Percentiles rank a stretch among this genome's conserved stretches.
Conservation (phyloP, 768 basidiomycete species). For the Russula emetica region DNA sequence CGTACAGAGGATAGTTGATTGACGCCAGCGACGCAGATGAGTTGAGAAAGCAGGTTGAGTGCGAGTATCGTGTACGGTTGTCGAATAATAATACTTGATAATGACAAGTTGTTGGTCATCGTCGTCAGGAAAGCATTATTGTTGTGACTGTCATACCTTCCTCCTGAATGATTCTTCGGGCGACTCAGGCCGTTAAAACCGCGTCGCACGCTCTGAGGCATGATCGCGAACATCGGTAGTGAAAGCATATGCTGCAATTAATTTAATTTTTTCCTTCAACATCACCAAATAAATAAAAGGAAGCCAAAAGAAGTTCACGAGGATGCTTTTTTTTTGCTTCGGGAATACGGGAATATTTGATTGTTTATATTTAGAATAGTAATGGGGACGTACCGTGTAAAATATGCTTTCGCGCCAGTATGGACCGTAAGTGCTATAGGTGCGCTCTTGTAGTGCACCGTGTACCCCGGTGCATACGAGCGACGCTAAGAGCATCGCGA, state of each 20-base stretch:
- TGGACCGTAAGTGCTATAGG: conserved; percentile 68
- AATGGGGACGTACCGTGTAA: conserved; percentile 57
- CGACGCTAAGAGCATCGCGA: conserved; percentile 62
- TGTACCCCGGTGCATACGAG: conserved; percentile 63
- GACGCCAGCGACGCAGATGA: conserved; percentile 79
- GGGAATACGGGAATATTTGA: not conserved
- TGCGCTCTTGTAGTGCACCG: conserved; percentile 72
- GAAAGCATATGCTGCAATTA: conserved; percentile 64
- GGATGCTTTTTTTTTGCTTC: no score
- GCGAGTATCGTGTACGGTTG: conserved; percentile 53
- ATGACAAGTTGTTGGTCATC: not conserved
- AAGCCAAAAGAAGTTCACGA: no score
- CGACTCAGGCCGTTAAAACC: conserved; percentile 40
- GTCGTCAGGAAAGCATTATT: conserved; percentile 13
- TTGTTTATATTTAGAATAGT: not conserved
- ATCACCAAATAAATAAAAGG: not conserved
- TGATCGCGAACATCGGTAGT: conserved; percentile 68
- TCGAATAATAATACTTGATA: conserved; percentile 28
- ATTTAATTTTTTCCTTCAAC: not conserved
- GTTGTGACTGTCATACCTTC: no score
- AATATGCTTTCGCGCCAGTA: conserved; percentile 83
- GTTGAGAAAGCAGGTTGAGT: conserved; percentile 66
- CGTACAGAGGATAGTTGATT: conserved; percentile 76
- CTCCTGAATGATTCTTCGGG: conserved; percentile 3
- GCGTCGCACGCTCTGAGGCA: conserved; percentile 51